Percentiles rank a stretch among this genome's conserved stretches.
Evolutionary conservation across 768 basidiomycete genomes (phyloP).

Genomic region (Tricholoma terreum): DNA sequence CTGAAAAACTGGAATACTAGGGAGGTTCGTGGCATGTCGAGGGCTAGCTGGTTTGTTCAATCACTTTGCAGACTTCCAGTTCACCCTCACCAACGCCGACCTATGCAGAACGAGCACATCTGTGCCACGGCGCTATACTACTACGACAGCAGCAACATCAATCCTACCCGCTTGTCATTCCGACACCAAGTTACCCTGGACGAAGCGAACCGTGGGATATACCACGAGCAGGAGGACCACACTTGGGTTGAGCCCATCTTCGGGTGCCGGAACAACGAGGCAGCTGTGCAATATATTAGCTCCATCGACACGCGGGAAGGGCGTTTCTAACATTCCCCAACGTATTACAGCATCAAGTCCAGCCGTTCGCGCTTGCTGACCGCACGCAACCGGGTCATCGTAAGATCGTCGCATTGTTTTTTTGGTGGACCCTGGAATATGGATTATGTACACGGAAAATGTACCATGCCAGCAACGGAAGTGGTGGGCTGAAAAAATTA

Average conservation of each 20-base stretch:
- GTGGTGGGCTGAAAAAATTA: constrained; percentile 20
- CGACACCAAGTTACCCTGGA: constrained; percentile 15
- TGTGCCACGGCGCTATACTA: constrained; percentile 22
- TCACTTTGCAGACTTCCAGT: background rate
- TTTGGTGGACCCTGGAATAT: constrained; percentile 19
- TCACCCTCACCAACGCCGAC: background rate
- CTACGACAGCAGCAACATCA: constrained; percentile 28
- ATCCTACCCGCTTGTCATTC: constrained; percentile 25
- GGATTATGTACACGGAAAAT: constrained; percentile 23
- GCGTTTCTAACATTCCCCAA: constrained; percentile 15
- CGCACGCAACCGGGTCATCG: constrained; percentile 11
- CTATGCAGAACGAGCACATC: constrained; percentile 20
- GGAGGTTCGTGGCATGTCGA: constrained; percentile 40
- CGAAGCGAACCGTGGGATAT: background rate
- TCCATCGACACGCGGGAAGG: constrained; percentile 4
- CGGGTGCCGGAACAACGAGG: background rate
- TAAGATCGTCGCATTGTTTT: constrained; percentile 17
- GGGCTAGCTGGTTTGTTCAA: constrained; percentile 20
- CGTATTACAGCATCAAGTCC: constrained; percentile 13
- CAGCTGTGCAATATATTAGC: constrained; percentile 4
- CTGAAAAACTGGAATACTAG: constrained; percentile 32
- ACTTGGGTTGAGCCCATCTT: background rate
- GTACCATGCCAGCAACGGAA: constrained; percentile 25
- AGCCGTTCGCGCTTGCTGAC: constrained; percentile 10
- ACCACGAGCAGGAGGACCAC: background rate